Evolutionary conservation across 1,139 yeast genomes (phyloP).

Genomic region (Sugiyamaella japonica): DNA sequence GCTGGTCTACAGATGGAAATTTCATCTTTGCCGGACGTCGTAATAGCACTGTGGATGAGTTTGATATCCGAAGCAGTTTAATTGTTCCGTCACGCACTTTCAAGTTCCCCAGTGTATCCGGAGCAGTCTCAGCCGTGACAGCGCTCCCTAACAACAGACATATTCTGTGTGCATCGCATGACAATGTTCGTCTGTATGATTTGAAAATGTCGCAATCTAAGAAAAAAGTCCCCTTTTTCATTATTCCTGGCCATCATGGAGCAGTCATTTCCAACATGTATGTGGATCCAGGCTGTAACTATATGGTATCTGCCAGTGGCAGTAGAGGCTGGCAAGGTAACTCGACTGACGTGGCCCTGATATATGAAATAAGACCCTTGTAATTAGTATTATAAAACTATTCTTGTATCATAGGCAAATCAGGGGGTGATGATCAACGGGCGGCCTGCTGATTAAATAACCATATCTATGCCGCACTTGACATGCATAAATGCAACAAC

Average conservation of each 20-base stretch:
- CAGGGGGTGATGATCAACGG: neutral
- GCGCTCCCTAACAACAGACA: constrained; percentile 82
- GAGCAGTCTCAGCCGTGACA: constrained; percentile 81
- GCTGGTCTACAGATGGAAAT: constrained; percentile 88
- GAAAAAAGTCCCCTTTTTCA: constrained; percentile 49
- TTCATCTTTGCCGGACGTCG: constrained; percentile 82
- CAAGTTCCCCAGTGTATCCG: constrained; percentile 83
- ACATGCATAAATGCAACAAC: neutral
- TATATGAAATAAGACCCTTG: constrained; percentile 63
- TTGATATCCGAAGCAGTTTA: constrained; percentile 63
- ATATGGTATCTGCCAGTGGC: constrained; percentile 89
- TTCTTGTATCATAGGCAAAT: no score
- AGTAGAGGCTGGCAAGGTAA: constrained; percentile 93
- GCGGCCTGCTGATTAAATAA: constrained; percentile 1
- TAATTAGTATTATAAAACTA: no score
- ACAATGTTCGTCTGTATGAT: constrained; percentile 84
- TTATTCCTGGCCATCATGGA: constrained; percentile 66
- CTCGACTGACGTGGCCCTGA: constrained; percentile 73
- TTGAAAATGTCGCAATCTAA: constrained; percentile 52
- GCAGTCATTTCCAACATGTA: constrained; percentile 65
- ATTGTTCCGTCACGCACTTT: constrained; percentile 55
- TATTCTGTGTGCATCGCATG: constrained; percentile 83
- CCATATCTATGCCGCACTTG: constrained; percentile 2
- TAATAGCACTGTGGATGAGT: constrained; percentile 85
- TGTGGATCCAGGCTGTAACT: constrained; percentile 84